These are phyloP conservation scores for Magnaporthiopsis rhizophila DNA, from an alignment of 2,329 filamentous ascomycete species.

Conservation along the genomic window DNA sequence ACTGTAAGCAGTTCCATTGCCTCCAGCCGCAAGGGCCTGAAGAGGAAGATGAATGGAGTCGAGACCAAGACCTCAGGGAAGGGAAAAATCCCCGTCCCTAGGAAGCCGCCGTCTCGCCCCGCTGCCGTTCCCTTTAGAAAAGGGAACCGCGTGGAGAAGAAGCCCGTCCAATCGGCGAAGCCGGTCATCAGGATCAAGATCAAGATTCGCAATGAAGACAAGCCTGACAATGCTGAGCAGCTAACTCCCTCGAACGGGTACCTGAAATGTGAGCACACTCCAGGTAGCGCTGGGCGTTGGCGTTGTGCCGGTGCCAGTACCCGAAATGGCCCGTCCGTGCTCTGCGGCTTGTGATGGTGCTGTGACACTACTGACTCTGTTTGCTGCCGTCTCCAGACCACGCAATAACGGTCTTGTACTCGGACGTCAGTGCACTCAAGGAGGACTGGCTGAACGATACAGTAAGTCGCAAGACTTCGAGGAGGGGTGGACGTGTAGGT, in stretches of 20 bases:
- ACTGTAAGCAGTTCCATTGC: constrained; percentile 27
- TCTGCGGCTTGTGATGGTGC: too few relatives aligned
- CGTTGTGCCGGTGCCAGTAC: neutral
- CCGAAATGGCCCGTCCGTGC: too few relatives aligned
- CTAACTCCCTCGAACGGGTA: constrained; percentile 5
- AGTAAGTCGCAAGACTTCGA: too few relatives aligned
- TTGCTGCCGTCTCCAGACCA: constrained; percentile 27
- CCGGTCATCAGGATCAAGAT: too few relatives aligned
- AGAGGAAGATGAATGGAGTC: constrained; percentile 4
- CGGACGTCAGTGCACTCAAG: constrained; percentile 82
- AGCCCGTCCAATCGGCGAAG: too few relatives aligned
- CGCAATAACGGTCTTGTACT: constrained; percentile 37
- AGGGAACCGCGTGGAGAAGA: neutral
- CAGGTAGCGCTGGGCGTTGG: neutral
- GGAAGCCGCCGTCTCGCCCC: neutral
- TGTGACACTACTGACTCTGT: neutral
- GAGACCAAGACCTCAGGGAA: neutral
- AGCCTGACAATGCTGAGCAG: constrained; percentile 7
- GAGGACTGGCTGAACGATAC: constrained; percentile 97
- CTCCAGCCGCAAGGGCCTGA: constrained; percentile 15
- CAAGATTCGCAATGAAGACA: constrained; percentile 4
- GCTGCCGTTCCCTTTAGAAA: constrained; percentile 4
- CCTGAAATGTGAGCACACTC: constrained; percentile 12
- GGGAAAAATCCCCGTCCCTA: neutral
- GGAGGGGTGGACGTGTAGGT: neutral